These are phyloP conservation scores for Eucalyptus polyanthemos DNA, from an alignment of 345 rosid species.

Conservation along the genomic window DNA sequence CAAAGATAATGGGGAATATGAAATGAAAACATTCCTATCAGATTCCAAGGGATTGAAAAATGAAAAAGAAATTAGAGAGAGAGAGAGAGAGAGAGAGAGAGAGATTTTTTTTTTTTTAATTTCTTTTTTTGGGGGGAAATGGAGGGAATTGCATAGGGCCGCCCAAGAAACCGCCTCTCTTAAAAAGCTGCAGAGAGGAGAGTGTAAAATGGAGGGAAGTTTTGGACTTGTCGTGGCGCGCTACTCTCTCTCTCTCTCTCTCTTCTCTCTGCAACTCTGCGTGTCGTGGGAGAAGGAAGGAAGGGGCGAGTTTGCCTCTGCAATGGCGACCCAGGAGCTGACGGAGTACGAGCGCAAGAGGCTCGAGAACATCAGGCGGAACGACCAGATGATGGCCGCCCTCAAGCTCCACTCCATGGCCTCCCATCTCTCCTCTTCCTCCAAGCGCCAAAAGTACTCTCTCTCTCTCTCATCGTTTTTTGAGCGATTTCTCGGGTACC, in stretches of 20 bases:
- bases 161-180: background rate
- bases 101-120: too few species aligned
- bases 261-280: background rate
- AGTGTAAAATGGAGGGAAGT: background rate
- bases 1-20: background rate
- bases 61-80: background rate
- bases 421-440: slow-evolving; percentile 33
- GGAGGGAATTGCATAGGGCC: background rate
- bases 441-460: slow-evolving; percentile 43
- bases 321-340: slow-evolving; percentile 12
- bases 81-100: background rate
- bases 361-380: slow-evolving; percentile 67
- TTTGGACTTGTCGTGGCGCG: background rate
- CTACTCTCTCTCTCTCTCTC: background rate
- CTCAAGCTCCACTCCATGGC: slow-evolving; percentile 49
- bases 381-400: slow-evolving; percentile 67
- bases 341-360: slow-evolving; percentile 77
- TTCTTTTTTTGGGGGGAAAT: background rate
- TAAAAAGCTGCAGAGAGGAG: background rate
- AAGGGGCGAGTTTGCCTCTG: background rate
- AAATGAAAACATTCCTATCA: background rate
- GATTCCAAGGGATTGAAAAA: background rate
- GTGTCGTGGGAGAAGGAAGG: background rate
- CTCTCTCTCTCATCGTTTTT: background rate
- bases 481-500: too few species aligned